phyloP scores from a whole-genome alignment of 331 rosid genomes.

The Dryas integrifolia region DNA sequence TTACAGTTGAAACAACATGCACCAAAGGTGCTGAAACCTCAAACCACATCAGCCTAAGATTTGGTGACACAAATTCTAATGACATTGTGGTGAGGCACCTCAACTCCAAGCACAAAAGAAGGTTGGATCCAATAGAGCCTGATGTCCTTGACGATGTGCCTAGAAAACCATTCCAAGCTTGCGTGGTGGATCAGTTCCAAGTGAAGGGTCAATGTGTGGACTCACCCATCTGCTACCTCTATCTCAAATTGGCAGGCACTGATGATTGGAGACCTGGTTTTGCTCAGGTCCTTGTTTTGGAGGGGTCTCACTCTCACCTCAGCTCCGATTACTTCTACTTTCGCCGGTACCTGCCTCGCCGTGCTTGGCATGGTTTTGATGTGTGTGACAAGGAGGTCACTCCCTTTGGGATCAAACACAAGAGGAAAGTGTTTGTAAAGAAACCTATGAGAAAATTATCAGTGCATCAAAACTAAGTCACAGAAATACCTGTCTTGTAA shows the following conservation, averaged over 20 bases:
- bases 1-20: conserved; percentile 75
- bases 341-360: conserved; percentile 57
- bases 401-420: conserved; percentile 61
- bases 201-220: conserved; percentile 56
- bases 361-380: conserved; percentile 78
- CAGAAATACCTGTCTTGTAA: too few relatives aligned
- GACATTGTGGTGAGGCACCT: conserved; percentile 55
- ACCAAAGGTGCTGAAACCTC: conserved; percentile 72
- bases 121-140: conserved; percentile 57
- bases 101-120: conserved; percentile 53
- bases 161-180: conserved; percentile 73
- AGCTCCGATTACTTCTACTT: conserved; percentile 58
- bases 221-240: conserved; percentile 63
- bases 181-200: conserved; percentile 65
- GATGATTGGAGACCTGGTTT: conserved; percentile 86
- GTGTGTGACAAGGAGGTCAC: conserved; percentile 60
- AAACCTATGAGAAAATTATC: neutral
- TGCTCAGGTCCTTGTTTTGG: conserved; percentile 48
- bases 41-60: conserved; percentile 60
- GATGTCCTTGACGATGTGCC: conserved; percentile 60
- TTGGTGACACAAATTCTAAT: conserved; percentile 67
- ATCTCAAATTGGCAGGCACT: conserved; percentile 53
- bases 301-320: conserved; percentile 38
- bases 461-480: neutral
- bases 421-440: conserved; percentile 39